Evolutionary conservation across 371 early-diverging fungal genomes (phyloP), one percentile per base, ranked within the genome.

Genomic region (Rhizopus stolonifer): DNA sequence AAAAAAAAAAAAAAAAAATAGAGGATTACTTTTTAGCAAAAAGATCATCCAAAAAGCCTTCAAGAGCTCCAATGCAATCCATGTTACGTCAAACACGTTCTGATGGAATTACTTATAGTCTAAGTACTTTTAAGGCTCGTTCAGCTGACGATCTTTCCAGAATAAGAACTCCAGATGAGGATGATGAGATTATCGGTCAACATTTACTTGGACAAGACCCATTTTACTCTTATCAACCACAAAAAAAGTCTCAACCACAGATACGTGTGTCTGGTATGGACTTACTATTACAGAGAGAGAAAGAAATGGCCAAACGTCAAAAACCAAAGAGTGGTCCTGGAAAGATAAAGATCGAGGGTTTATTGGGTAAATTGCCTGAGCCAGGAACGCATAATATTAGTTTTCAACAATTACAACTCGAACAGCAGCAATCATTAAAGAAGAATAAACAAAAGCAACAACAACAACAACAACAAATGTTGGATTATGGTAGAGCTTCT

Each of bases 261-360:
- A 50, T 59, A 10, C 64, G 70, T 38, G 65, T 74, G 65, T 72
- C 72, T 4, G 77, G 74, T 38, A 77, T 77, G 71, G 77, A 77
- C 33, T 52, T 77, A 24, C 32, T 77, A 17, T 63, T 63, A 17
- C 74, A 77, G 51, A 53, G 69, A 15, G 77, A 77, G 23, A 71
- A 70, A 46, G 74, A 77, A 47, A 73, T 66, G 39, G 71, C 69
- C 13, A 67, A 67, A 24, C 55, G 73, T 11, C 67, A 68, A 43
- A 73, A 69, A 21, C 67, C 77, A 10, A 70, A 71, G 22, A 21
- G 69, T 6, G 61, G 68, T 36, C 51, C 69, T 34, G 67, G 72
- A 18, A 57, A 75, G 34, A 69, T 66, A 7, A 72, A 70, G 33
- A 72, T 77, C 32, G 74, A 77, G 57, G 77, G 77, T 2, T 46